A percentile compares a stretch with the other conserved stretches of the same genome.
Conservation (phyloP, 164 flowering plant species). For the Macadamia integrifolia region DNA sequence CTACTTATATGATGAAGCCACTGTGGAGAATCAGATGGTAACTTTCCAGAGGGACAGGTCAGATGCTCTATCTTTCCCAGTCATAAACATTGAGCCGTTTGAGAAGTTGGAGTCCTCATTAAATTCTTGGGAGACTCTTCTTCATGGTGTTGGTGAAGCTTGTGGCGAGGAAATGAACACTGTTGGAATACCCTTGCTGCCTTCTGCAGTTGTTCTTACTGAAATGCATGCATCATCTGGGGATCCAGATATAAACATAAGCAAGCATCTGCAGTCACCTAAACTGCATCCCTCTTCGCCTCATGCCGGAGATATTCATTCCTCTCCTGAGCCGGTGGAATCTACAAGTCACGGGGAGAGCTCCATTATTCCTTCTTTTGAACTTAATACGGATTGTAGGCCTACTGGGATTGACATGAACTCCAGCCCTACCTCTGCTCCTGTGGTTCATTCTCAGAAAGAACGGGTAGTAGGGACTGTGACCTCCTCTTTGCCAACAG, state of each 20-base stretch:
- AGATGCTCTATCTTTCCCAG: conserved; percentile 20
- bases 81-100: conserved; percentile 26
- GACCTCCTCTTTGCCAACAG: conserved; percentile 19
- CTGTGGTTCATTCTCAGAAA: conserved; percentile 21
- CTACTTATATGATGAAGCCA: conserved; percentile 25
- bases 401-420: conserved; percentile 44
- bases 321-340: conserved; percentile 38
- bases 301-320: conserved; percentile 28
- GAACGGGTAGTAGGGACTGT: conserved; percentile 12
- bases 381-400: conserved; percentile 21
- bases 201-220: conserved; percentile 21
- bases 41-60: conserved; percentile 20
- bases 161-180: conserved; percentile 28
- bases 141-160: conserved; percentile 29
- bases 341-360: conserved; percentile 29
- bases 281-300: conserved; percentile 23
- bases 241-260: conserved; percentile 22
- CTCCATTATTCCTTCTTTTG: conserved; percentile 25
- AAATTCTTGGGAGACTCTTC: conserved; percentile 42
- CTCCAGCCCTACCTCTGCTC: conserved; percentile 27
- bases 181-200: conserved; percentile 14
- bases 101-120: conserved; percentile 55
- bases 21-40: conserved; percentile 14
- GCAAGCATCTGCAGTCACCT: conserved; percentile 23
- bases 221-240: conserved; percentile 31